Base-by-base conservation (phyloP, 306 rosid genomes). In the Spatholobus suberectus region DNA sequence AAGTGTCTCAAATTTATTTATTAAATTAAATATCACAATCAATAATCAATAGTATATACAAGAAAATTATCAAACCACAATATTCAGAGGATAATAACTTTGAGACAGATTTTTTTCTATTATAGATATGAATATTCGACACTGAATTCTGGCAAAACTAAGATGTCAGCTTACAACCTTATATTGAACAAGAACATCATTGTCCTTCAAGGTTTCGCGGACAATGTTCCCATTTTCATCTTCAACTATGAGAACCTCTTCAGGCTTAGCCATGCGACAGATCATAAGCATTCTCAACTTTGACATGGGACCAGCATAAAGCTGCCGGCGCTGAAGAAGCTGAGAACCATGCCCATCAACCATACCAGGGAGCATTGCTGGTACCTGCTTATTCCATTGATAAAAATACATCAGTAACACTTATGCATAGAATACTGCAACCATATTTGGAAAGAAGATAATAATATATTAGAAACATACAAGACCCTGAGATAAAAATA, bases 161-260 rank as follows among this genome's bases (percentile, higher is more conserved):
- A 68, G 55, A 18, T 34, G 2, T 58, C 46, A 63, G 38, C 24
- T 61, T 35, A 81, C 77, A 72, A 96, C 99, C 99, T 96, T 96
- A 57, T 96, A 96, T 82, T 94, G 98, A 70, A 96, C 99, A 86
- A 96, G 99, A 78, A 94, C 98, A 76, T 96, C 99, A 89, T 96
- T 96, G 86, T 96, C 99, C 91, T 96, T 96, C 95, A 96, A 84
- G 73, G 99, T 96, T 73, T 96, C 99, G 12, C 99, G 96, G 71
- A 96, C 99, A 74, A 96, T 96, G 83, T 96, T 96, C 76, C 99
- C 99, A 69, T 96, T 96, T 82, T 96, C 99, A 84, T 96, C 99
- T 85, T 96, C 99, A 63, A 96, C 98, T 23, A 96, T 96, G 70
- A 96, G 97, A 83, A 96, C 99, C 88, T 96, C 99, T 89, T 96